Base-by-base conservation (phyloP, 345 rosid species). In the Stellera chamaejasme region DNA sequence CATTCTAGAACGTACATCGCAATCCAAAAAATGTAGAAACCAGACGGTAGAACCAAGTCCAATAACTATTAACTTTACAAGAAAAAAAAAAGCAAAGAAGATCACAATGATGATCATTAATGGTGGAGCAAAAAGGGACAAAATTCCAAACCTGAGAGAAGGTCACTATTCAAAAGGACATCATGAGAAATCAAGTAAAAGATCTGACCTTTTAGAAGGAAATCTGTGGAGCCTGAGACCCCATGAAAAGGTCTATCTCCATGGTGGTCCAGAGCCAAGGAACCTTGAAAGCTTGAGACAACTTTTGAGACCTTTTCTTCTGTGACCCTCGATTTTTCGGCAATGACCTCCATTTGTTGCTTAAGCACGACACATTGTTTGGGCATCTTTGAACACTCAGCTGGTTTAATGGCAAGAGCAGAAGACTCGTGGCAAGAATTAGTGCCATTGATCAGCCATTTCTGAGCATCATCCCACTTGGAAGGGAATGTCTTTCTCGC, bases 381-480 rank as follows among this genome's bases (percentile, higher is more conserved):
- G 28, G 46, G 66, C 41, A 69, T 50, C 74, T 71, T 73, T 15
- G 59, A 60, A 54, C 66, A 66, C 13, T 73, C 69, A 1, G 66
- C 62, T 52, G 68, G 65, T 68, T 76, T 79, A 28, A 85, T 25
- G 54, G 74, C 48, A 63, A 82, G 86, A 64, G 90, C 85, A 11
- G 95, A 90, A 55, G 90, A 90, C 14, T 64, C 79, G 64, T 80
- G 76, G 78, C 83, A 62, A 50, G 87, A 78, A 28, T 65, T 68
- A 62, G 68, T 69, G 39, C 39, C 39, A 32, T 32, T 32, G 10
- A 77, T 81, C 39, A 88, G 69, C 98, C 98, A 92, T 68, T 92
- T 92, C 77, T 88, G 90, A 7, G 97, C 96, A 66, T 92, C 88
- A 41, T 76, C 86, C 98, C 98, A 92, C 72, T 92, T 92, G 23